Conservation (phyloP, 2,329 filamentous ascomycete species). For the Ascochyta koolunga region DNA sequence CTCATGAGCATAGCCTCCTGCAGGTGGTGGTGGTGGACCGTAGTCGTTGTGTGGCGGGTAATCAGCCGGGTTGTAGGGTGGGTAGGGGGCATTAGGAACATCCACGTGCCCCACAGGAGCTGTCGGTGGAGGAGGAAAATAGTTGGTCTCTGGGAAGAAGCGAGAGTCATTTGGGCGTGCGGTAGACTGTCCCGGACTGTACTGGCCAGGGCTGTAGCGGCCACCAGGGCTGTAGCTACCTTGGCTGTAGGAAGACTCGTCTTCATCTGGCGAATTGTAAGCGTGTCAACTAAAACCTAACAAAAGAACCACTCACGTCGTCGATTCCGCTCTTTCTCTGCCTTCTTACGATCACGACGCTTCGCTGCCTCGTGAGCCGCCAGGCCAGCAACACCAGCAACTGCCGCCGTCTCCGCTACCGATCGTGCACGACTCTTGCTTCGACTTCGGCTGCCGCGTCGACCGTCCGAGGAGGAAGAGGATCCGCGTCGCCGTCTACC, state of each 20-base stretch:
- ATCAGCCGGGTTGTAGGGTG: slow-evolving; percentile 52
- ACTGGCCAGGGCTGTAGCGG: slow-evolving; percentile 24
- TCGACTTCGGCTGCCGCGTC: slow-evolving; percentile 47
- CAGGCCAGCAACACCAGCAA: slow-evolving; percentile 63
- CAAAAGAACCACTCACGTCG: slow-evolving; percentile 52
- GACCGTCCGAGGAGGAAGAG: slow-evolving; percentile 48
- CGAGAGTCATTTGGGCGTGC: slow-evolving; percentile 40
- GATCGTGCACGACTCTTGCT: slow-evolving; percentile 58
- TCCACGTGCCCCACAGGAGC: slow-evolving; percentile 39
- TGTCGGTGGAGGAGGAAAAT: slow-evolving; percentile 57
- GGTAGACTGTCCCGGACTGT: slow-evolving; percentile 41
- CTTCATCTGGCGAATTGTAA: slow-evolving; percentile 37
- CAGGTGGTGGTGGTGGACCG: slow-evolving; percentile 37
- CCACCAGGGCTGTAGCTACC: slow-evolving; percentile 38
- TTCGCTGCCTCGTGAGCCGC: slow-evolving; percentile 64
- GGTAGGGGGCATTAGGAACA: slow-evolving; percentile 33
- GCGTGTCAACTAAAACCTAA: slow-evolving; percentile 18
- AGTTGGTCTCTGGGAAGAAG: slow-evolving; percentile 54
- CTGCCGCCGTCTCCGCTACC: slow-evolving; percentile 62
- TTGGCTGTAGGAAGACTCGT: slow-evolving; percentile 45
- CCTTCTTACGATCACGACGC: slow-evolving; percentile 62
- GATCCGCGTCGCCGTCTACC: slow-evolving; percentile 50
- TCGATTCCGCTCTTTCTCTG: slow-evolving; percentile 58
- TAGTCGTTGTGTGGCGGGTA: slow-evolving; percentile 44
- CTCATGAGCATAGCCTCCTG: slow-evolving; percentile 34